Evolutionary conservation across 129 eudicot genomes (phyloP), one percentile per base, ranked within the genome.

Genomic region (Chrysanthemum lavandulifolium): DNA sequence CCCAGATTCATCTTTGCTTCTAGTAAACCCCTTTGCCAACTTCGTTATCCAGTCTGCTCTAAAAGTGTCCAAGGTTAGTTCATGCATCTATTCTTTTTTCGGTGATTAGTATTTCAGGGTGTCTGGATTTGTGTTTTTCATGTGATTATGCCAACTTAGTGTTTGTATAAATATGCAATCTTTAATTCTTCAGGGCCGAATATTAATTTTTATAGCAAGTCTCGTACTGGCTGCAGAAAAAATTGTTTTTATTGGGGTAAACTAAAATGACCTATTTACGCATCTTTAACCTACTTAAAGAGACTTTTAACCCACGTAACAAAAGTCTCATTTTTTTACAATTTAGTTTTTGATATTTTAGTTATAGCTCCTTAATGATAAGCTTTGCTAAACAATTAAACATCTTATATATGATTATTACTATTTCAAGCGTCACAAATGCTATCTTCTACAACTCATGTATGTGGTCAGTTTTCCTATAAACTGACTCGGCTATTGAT

Each of bases 41-140:
- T 90, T 78, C 19, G 96, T 90, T 63, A 83, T 90, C 68, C 96
- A 90, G 60, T 75, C 90, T 18, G 93, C 96, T 0, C 61, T 87
- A 31, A 57, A 80, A 72, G 81, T 74, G 14, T 61, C 93, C n/a
- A 81, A 71, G 96, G 96, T 85, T 64, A 73, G 85, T 72, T 67
- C 6, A 47, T 78, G 13, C 12, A 6, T 64, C 31, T 64, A 11
- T 58, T 69, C 27, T 11, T 62, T 11, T 62, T 33, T 13, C 1
- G 23, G 50, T 27, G 29, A 66, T 19, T 43, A 36, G 3, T 66
- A 19, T 70, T 31, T 70, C 19, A 55, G 51, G 29, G 61, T 68
- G 73, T 68, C 53, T 49, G 2, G 59, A 19, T 25, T 49, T 31
- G 63, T 21, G 19, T 51, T 48, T 48, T 4, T 2, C 33, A 3